These are phyloP conservation scores for Beauveria varroae DNA, from an alignment of 2,329 filamentous ascomycete species.

Conservation along the genomic window DNA sequence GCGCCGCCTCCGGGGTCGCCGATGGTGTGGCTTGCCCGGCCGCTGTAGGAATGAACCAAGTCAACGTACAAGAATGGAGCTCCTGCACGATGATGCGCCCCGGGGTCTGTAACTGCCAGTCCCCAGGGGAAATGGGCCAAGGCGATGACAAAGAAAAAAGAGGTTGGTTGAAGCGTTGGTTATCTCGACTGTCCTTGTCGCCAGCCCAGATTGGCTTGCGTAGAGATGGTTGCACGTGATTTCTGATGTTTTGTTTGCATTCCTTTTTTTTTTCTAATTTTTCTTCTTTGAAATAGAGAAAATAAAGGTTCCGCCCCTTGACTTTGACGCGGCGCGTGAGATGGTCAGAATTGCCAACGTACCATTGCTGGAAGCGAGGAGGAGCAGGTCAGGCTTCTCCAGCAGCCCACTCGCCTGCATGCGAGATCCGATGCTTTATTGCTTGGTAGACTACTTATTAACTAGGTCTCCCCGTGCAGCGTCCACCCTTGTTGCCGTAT, in stretches of 20 bases:
- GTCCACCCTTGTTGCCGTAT: not conserved
- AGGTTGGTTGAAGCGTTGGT: not conserved
- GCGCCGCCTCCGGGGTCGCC: conserved; percentile 5
- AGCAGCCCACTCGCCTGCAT: not conserved
- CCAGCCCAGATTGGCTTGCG: not conserved
- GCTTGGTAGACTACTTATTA: too few species aligned
- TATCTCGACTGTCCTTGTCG: not conserved
- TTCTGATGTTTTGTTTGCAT: not conserved
- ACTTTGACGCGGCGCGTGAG: not conserved
- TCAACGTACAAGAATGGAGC: conserved; percentile 4
- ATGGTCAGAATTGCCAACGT: not conserved
- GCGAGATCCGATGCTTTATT: conserved; percentile 1
- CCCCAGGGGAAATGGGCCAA: not conserved
- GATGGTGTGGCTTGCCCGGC: conserved; percentile 6
- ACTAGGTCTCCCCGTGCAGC: not conserved
- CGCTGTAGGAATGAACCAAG: not conserved
- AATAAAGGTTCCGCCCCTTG: too few species aligned
- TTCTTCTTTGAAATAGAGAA: too few species aligned
- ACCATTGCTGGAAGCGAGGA: not conserved
- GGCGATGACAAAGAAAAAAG: not conserved
- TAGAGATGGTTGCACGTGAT: not conserved
- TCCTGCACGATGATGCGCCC: not conserved
- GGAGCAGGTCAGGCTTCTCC: not conserved
- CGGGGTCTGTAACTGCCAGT: not conserved
- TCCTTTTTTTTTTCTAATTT: too few species aligned